Percentiles rank a stretch among this genome's conserved stretches.
Conservation (phyloP, 371 early-diverging fungal genomes). For the Parasitella parasitica region DNA sequence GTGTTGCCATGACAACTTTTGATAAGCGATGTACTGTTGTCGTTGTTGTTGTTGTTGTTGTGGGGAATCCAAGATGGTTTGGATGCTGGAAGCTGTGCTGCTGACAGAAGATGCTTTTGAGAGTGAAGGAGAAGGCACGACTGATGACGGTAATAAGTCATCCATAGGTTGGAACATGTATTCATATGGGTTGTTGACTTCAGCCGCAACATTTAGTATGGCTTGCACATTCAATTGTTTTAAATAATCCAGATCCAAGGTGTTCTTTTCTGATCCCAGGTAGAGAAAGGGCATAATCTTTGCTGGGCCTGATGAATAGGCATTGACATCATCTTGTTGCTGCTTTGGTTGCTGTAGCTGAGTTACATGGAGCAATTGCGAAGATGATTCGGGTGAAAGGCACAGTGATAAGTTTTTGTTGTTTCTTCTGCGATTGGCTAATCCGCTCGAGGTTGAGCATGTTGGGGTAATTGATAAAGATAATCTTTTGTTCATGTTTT, state of each 20-base stretch:
- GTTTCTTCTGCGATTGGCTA: slow-evolving; percentile 19
- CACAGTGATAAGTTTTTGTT: slow-evolving; percentile 42
- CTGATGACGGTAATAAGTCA: slow-evolving; percentile 7
- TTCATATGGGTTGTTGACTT: slow-evolving; percentile 56
- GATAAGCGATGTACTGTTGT: slow-evolving; percentile 31
- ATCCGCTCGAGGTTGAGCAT: background rate
- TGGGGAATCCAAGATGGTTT: background rate
- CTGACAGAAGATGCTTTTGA: slow-evolving; percentile 36
- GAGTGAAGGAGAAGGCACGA: slow-evolving; percentile 33
- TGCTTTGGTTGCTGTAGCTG: slow-evolving; percentile 2
- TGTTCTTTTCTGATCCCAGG: slow-evolving; percentile 70
- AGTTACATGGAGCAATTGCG: slow-evolving; percentile 12
- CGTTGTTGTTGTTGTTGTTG: background rate
- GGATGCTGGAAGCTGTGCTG: slow-evolving; percentile 29
- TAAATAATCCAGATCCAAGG: slow-evolving; percentile 45
- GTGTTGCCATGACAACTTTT: slow-evolving; percentile 80
- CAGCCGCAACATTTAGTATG: slow-evolving; percentile 80
- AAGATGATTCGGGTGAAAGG: slow-evolving; percentile 19
- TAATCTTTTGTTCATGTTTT: slow-evolving; percentile 14
- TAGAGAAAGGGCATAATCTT: slow-evolving; percentile 70
- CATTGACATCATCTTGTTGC: slow-evolving; percentile 21
- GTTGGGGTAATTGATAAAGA: slow-evolving; percentile 6
- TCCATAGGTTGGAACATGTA: slow-evolving; percentile 30
- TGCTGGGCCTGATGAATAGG: slow-evolving; percentile 51
- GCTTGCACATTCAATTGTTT: slow-evolving; percentile 47